Percentiles rank a stretch among this genome's conserved stretches.
phyloP scores from a whole-genome alignment of 352 stramenopile species.

The Pilasporangium apinafurcum region DNA sequence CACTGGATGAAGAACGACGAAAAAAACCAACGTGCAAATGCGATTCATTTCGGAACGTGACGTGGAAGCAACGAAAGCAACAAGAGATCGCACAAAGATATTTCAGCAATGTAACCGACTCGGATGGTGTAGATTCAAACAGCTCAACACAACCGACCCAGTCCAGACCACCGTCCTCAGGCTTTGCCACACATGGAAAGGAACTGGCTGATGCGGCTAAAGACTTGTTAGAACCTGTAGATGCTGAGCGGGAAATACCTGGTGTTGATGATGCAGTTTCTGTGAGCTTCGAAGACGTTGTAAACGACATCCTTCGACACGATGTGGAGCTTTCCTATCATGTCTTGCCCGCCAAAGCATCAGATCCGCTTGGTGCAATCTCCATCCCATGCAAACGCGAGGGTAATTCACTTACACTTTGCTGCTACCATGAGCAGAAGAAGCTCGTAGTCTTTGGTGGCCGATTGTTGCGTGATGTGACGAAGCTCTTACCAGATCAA shows the following conservation, averaged over 20 bases:
- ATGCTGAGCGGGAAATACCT: too few relatives aligned
- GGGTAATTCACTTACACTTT: conserved; percentile 58
- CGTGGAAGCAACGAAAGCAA: conserved; percentile 33
- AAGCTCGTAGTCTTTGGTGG: conserved; percentile 50
- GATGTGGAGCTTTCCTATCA: conserved; percentile 21
- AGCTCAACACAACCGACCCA: too few relatives aligned
- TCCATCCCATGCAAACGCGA: conserved; percentile 48
- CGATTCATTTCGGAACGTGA: conserved; percentile 41
- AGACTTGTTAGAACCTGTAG: too few relatives aligned
- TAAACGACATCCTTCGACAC: conserved; percentile 19
- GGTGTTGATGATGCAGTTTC: conserved; percentile 2
- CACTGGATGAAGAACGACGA: conserved; percentile 11
- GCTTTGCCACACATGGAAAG: too few relatives aligned
- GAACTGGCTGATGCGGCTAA: too few relatives aligned
- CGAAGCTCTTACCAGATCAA: conserved; percentile 24
- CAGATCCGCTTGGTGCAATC: conserved; percentile 27
- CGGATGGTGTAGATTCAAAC: too few relatives aligned
- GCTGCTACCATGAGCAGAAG: conserved; percentile 11
- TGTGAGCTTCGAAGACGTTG: conserved; percentile 19
- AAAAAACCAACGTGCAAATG: conserved; percentile 7
- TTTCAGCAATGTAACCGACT: too few relatives aligned
- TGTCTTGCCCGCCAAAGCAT: conserved; percentile 7
- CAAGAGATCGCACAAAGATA: too few relatives aligned
- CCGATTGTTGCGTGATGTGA: conserved; percentile 39
- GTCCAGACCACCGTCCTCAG: too few relatives aligned